Evolutionary conservation across 805 yeast species (phyloP).

Genomic region (Metschnikowia corniflorae): DNA sequence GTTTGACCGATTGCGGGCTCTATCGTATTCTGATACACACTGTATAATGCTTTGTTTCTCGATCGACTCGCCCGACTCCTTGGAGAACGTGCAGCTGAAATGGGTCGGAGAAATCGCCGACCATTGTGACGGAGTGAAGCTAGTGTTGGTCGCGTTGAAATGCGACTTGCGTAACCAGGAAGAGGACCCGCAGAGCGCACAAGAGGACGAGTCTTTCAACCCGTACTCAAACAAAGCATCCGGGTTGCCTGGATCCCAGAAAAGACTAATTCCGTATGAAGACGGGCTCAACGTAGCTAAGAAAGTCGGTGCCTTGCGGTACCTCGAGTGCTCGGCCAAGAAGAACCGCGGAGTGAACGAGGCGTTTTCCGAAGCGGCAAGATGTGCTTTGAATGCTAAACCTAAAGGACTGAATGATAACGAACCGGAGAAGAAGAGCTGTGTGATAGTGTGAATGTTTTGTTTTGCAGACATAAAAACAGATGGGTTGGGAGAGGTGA

Average conservation of each 20-base stretch:
- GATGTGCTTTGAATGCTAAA: conserved; percentile 89
- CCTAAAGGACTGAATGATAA: conserved; percentile 68
- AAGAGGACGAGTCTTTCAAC: conserved; percentile 28
- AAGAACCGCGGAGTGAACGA: conserved; percentile 97
- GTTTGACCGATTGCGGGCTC: conserved; percentile 87
- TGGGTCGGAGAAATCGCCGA: conserved; percentile 98
- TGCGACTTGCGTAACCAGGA: conserved; percentile 84
- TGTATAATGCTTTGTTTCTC: conserved; percentile 95
- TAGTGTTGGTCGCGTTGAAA: conserved; percentile 89
- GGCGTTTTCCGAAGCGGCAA: conserved; percentile 97
- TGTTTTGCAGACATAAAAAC: no score
- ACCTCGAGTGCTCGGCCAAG: conserved; percentile 95
- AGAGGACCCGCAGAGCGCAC: conserved; percentile 25
- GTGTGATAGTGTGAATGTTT: conserved; percentile 39
- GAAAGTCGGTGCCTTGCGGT: conserved; percentile 88
- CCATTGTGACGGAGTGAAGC: conserved; percentile 93
- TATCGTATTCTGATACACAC: conserved; percentile 93
- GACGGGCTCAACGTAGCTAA: conserved; percentile 94
- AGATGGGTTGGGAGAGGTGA: no score
- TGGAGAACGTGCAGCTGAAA: conserved; percentile 90
- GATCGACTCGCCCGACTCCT: conserved; percentile 89
- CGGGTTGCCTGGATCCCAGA: conserved; percentile 37
- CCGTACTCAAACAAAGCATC: conserved; percentile 30
- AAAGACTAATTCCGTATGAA: conserved; percentile 74
- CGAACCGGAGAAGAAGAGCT: conserved; percentile 38